Percentiles rank a stretch among this genome's conserved stretches.
These are phyloP conservation scores for Pseudogymnoascus sp. DNA, from an alignment of 2,329 filamentous ascomycete genomes.

Conservation along the genomic window DNA sequence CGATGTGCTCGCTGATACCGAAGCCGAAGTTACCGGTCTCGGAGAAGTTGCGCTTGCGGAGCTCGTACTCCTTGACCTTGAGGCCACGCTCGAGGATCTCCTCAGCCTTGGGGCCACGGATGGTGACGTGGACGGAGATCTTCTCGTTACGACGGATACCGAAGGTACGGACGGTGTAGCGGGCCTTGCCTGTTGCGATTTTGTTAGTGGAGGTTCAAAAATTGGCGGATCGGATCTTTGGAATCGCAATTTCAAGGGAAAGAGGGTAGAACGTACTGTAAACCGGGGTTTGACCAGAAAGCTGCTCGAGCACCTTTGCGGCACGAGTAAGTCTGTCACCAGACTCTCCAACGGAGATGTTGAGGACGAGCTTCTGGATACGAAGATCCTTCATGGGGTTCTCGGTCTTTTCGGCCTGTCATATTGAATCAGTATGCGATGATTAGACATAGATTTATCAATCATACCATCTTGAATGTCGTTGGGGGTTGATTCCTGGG, in stretches of 20 bases:
- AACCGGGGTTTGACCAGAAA: slow-evolving; percentile 98
- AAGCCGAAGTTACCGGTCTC: slow-evolving; percentile 99
- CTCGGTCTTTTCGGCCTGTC: slow-evolving; percentile 72
- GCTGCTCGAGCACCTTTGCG: slow-evolving; percentile 99
- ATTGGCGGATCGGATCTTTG: slow-evolving; percentile 16
- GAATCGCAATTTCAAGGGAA: neutral
- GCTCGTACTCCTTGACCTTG: slow-evolving; percentile 99
- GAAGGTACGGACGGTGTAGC: slow-evolving; percentile 99
- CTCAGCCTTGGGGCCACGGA: slow-evolving; percentile 98
- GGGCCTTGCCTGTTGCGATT: slow-evolving; percentile 74
- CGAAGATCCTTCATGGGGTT: slow-evolving; percentile 99
- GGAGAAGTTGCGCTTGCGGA: slow-evolving; percentile 99
- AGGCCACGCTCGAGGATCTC: slow-evolving; percentile 99
- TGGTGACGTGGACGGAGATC: slow-evolving; percentile 98
- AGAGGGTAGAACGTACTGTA: slow-evolving; percentile 66
- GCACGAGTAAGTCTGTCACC: slow-evolving; percentile 99
- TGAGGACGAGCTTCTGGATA: slow-evolving; percentile 98
- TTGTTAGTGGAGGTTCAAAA: slow-evolving; percentile 17
- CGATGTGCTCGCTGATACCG: slow-evolving; percentile 99
- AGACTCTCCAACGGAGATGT: slow-evolving; percentile 99
- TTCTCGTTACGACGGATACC: slow-evolving; percentile 99
- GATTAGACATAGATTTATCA: neutral
- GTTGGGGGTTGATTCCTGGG: slow-evolving; percentile 11
- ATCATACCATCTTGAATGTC: slow-evolving; percentile 16
- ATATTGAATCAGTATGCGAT: slow-evolving; percentile 23